phyloP scores from a whole-genome alignment of 2,329 filamentous ascomycete genomes.

The Stemphylium vesicarium region DNA sequence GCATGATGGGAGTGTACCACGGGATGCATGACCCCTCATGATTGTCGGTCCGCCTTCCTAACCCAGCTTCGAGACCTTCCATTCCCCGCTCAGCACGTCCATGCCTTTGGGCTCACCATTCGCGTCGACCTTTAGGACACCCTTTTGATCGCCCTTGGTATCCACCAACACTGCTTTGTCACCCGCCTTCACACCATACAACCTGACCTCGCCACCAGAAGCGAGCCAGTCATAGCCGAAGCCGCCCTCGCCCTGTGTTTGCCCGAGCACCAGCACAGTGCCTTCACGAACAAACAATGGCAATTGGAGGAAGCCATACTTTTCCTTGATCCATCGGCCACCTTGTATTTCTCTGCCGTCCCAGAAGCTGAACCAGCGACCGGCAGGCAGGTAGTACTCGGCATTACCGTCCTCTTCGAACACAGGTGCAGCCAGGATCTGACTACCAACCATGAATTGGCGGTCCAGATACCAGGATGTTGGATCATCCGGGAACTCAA shows the following conservation, averaged over 20 bases:
- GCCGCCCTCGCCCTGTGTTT: conserved; percentile 45
- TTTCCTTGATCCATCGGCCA: conserved; percentile 54
- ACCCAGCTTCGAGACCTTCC: conserved; percentile 40
- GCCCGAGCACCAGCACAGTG: conserved; percentile 50
- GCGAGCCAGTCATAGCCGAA: conserved; percentile 52
- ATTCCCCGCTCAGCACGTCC: conserved; percentile 42
- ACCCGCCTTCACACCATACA: conserved; percentile 47
- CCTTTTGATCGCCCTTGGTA: conserved; percentile 38
- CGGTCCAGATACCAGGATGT: conserved; percentile 71
- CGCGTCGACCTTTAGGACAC: conserved; percentile 35
- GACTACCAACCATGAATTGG: conserved; percentile 75
- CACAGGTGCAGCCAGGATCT: conserved; percentile 68
- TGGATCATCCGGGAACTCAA: conserved; percentile 75
- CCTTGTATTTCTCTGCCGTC: conserved; percentile 50
- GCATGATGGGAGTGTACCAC: neutral
- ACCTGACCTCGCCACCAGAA: conserved; percentile 46
- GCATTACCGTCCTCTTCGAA: conserved; percentile 68
- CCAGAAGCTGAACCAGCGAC: conserved; percentile 60
- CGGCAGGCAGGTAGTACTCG: conserved; percentile 69
- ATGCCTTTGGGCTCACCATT: conserved; percentile 39
- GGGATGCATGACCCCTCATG: conserved; percentile 1
- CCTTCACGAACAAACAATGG: conserved; percentile 53
- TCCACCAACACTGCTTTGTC: conserved; percentile 47
- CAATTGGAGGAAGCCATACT: conserved; percentile 48
- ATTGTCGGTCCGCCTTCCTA: conserved; percentile 19